Evolutionary conservation across 257 asterid species (phyloP).

Genomic region (Hygrophila difformis): DNA sequence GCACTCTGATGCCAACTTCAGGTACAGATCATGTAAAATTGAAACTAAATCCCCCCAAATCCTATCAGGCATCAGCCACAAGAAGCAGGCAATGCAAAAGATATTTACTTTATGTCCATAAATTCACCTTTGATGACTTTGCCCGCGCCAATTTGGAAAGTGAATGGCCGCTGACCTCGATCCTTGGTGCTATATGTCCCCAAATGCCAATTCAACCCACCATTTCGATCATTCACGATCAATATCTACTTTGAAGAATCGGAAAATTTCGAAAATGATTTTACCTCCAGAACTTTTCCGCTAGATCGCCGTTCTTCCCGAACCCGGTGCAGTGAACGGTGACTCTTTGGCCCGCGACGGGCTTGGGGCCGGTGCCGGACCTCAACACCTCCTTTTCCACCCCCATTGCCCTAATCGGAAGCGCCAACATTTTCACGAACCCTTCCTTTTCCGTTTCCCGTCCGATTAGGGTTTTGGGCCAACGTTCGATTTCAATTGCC

Average conservation of each 20-base stretch:
- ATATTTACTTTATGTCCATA: too few relatives aligned
- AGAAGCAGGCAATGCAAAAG: too few relatives aligned
- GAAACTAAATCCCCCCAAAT: too few relatives aligned
- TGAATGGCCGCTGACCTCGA: conserved; percentile 81
- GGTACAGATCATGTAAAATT: not conserved
- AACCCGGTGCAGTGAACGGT: conserved; percentile 98
- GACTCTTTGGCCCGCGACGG: conserved; percentile 64
- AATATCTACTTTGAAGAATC: not conserved
- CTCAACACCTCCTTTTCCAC: conserved; percentile 62
- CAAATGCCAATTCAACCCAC: conserved; percentile 13
- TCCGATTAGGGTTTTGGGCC: conserved; percentile 17
- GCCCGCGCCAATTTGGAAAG: conserved; percentile 76
- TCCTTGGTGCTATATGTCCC: conserved; percentile 80
- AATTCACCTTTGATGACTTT: conserved; percentile 78
- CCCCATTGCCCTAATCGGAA: conserved; percentile 52
- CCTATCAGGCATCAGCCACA: not conserved
- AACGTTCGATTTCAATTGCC: too few relatives aligned
- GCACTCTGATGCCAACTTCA: not conserved
- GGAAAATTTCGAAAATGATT: not conserved
- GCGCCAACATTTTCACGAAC: conserved; percentile 3
- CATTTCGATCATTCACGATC: conserved; percentile 1
- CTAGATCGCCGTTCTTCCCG: conserved; percentile 78
- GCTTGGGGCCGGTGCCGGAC: conserved; percentile 72
- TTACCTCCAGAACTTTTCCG: conserved; percentile 84
- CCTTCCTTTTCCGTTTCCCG: not conserved